phyloP scores from a whole-genome alignment of 1,284 basidiomycete genomes.

The Apiotrichum sp. region DNA sequence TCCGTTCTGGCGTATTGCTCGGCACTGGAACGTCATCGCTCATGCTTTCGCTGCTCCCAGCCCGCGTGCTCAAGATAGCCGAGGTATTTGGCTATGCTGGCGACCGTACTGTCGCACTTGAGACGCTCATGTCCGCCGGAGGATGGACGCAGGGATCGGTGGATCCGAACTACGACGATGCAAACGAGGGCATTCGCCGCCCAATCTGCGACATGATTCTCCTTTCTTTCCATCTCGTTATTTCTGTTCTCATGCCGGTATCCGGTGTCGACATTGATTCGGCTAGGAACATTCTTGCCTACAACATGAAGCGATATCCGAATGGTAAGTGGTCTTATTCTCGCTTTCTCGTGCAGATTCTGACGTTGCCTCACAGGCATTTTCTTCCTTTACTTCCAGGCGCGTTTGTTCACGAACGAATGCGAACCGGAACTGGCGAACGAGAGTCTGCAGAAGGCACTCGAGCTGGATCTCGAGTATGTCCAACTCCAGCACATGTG shows the following conservation, averaged over 20 bases:
- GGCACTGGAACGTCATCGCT: conserved; percentile 71
- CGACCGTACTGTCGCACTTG: conserved; percentile 69
- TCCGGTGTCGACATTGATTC: conserved; percentile 67
- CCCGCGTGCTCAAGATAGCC: conserved; percentile 65
- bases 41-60: conserved; percentile 77
- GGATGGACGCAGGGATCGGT: conserved; percentile 64
- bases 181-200: conserved; percentile 73
- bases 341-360: too few species aligned
- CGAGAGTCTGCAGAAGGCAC: conserved; percentile 39
- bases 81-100: conserved; percentile 89
- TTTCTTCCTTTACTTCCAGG: conserved; percentile 92
- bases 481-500: conserved; percentile 49
- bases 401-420: conserved; percentile 69
- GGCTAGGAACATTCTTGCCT: conserved; percentile 68
- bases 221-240: conserved; percentile 84
- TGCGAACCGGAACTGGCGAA: conserved; percentile 61
- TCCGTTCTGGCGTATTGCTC: conserved; percentile 86
- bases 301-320: conserved; percentile 61
- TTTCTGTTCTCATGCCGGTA: conserved; percentile 71
- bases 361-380: conserved; percentile 49
- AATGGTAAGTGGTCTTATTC: conserved; percentile 40
- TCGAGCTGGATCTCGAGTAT: conserved; percentile 49
- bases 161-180: conserved; percentile 55
- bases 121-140: conserved; percentile 68
- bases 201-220: conserved; percentile 83